Evolutionary conservation across 768 basidiomycete genomes (phyloP), one percentile per base, ranked within the genome.

Genomic region (Podaxis carcinomalis): DNA sequence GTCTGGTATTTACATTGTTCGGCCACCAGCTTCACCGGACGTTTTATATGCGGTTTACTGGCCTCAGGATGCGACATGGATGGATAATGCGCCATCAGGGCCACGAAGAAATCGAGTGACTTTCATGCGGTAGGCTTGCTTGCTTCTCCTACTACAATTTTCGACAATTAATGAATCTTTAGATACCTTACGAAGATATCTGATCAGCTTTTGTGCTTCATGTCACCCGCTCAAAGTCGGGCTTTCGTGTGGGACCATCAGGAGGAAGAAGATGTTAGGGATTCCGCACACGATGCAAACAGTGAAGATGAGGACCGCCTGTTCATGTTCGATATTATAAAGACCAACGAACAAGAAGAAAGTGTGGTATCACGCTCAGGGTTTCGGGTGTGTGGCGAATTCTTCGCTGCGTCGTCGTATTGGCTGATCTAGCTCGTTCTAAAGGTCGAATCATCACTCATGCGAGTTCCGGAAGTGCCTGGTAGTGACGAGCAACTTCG

Each of bases 51-150:
- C 84, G 13, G 64, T 87, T 5, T 86, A 83, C 59, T 88, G 87
- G 86, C 85, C 85, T 0, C 83, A 88, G 61, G 75, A 82, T 32
- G 75, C 71, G 0, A 86, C 85, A 0, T 87, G 86, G 86, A 67
- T 80, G 36, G 83, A 86, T 66, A 69, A 73, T 13, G 78, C 82
- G 0, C 37, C 70, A 5, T 71, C 77, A 1, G 71, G 82, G 3
- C 76, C 83, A 51, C 66, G 74, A 28, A 76, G 80, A 2, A 87
- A 86, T 69, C 75, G 86, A 5, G 73, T 81, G 2, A 83, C 84
- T 0, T 87, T 87, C 64, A 86, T 87, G 83, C 71, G 85, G 86
- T 83, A 69, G 40, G 70, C 59, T 5, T 19, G 47, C n/a, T 25
- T 25, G 3, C 0, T 25, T 25, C 25, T 21, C 1, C 23, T 21